phyloP scores from a whole-genome alignment of 805 yeast genomes.

The Cyberlindnera americana region DNA sequence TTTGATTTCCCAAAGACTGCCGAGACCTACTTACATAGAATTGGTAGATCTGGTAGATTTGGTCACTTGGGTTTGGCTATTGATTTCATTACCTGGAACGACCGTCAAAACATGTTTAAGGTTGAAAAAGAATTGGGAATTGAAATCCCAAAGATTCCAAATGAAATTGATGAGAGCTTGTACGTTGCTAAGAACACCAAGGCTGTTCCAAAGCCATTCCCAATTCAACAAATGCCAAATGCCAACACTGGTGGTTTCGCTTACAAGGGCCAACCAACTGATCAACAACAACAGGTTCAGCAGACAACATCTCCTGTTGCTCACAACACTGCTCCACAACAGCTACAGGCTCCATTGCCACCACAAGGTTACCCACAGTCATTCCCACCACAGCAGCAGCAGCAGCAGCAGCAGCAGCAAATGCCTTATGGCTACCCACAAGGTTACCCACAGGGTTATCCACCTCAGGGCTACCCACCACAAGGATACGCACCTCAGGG shows the following conservation, averaged over 20 bases:
- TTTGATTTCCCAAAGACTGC: conserved; percentile 98
- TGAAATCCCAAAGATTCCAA: conserved; percentile 95
- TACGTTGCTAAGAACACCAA: conserved; percentile 80
- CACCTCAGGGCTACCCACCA: conserved; percentile 17
- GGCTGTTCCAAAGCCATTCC: conserved; percentile 86
- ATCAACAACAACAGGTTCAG: conserved; percentile 5
- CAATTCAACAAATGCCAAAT: conserved; percentile 55
- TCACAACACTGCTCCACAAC: conserved; percentile 24
- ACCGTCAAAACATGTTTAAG: conserved; percentile 86
- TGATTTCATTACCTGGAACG: conserved; percentile 95
- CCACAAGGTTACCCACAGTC: conserved; percentile 24
- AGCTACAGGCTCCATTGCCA: conserved; percentile 20
- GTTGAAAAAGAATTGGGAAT: conserved; percentile 97
- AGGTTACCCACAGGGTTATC: conserved; percentile 12
- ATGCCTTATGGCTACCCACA: conserved; percentile 13
- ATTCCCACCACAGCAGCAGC: conserved; percentile 12
- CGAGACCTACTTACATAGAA: conserved; percentile 95
- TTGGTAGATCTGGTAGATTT: conserved; percentile 98
- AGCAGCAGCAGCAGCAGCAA: conserved; percentile 17
- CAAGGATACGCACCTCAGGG: conserved; percentile 20
- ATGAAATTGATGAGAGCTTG: conserved; percentile 81
- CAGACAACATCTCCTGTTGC: conserved; percentile 15
- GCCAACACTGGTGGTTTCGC: conserved; percentile 37
- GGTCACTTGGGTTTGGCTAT: conserved; percentile 98
- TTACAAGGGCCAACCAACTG: conserved; percentile 44